Percentiles rank a stretch among this genome's conserved stretches.
Conservation (phyloP, 768 basidiomycete genomes). For the Tricholoma furcatifolium region DNA sequence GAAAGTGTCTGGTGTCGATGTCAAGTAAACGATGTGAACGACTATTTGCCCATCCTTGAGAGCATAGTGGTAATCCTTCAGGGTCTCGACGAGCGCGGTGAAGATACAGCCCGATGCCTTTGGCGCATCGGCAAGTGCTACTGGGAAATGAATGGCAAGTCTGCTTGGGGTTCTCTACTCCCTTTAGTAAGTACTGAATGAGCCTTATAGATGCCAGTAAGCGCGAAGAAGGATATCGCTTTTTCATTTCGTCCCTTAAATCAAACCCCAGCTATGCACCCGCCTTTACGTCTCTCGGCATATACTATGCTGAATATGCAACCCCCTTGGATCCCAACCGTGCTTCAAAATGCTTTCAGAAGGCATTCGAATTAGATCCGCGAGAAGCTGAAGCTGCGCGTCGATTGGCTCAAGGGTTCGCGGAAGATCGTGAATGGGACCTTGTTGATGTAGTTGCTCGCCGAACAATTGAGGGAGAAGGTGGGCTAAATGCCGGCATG, state of each 20-base stretch:
- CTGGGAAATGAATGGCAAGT: conserved; percentile 71
- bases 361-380: conserved; percentile 95
- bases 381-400: conserved; percentile 84
- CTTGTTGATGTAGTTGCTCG: conserved; percentile 92
- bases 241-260: conserved; percentile 80
- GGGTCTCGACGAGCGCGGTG: conserved; percentile 41
- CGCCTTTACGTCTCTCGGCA: conserved; percentile 90
- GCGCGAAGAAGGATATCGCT: conserved; percentile 68
- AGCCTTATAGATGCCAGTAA: conserved; percentile 35
- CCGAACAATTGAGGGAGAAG: conserved; percentile 91
- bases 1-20: conserved; percentile 85
- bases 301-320: conserved; percentile 76
- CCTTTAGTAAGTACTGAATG: conserved; percentile 3
- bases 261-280: conserved; percentile 77
- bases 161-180: neutral
- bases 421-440: conserved; percentile 93
- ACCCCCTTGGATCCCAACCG: conserved; percentile 78
- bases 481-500: conserved; percentile 64
- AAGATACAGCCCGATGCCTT: conserved; percentile 74
- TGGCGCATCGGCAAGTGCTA: conserved; percentile 83
- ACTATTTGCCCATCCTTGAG: conserved; percentile 48
- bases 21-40: conserved; percentile 46
- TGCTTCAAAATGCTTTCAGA: conserved; percentile 95
- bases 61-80: conserved; percentile 45
- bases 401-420: conserved; percentile 84